These are phyloP conservation scores for Mollisia scopiformis DNA, from an alignment of 2,329 filamentous ascomycete species.

Conservation along the genomic window DNA sequence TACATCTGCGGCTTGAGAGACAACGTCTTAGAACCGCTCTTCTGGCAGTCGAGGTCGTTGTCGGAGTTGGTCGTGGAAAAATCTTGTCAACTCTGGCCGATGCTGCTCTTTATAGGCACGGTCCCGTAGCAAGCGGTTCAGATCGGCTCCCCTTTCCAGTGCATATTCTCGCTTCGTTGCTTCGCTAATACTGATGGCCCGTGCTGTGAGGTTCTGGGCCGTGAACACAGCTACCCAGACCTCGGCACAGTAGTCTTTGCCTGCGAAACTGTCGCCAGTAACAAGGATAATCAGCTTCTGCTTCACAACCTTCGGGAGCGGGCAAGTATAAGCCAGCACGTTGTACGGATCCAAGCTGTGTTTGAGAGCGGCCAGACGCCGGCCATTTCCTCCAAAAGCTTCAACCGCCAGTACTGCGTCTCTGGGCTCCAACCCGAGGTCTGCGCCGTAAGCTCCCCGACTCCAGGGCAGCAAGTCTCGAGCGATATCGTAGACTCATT, in stretches of 20 bases:
- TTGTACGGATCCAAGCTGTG: constrained; percentile 48
- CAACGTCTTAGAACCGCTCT: constrained; percentile 45
- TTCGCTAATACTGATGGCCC: constrained; percentile 58
- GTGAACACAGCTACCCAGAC: constrained; percentile 52
- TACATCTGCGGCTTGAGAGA: constrained; percentile 43
- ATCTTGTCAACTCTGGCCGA: constrained; percentile 52
- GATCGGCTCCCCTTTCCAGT: constrained; percentile 48
- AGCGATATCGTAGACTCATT: constrained; percentile 61
- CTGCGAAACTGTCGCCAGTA: constrained; percentile 52
- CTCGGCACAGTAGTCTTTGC: constrained; percentile 63
- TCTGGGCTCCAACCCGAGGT: constrained; percentile 64
- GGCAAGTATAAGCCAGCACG: constrained; percentile 58
- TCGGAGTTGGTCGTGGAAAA: constrained; percentile 50
- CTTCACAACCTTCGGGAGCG: constrained; percentile 44
- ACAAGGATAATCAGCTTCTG: constrained; percentile 54
- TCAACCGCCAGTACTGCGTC: constrained; percentile 52
- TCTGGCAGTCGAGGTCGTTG: constrained; percentile 49
- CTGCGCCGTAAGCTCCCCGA: constrained; percentile 58
- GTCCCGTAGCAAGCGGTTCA: constrained; percentile 51
- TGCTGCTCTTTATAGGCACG: constrained; percentile 66
- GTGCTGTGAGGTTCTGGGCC: constrained; percentile 39
- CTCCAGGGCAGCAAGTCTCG: constrained; percentile 51
- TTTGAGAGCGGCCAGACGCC: constrained; percentile 56
- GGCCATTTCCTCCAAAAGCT: constrained; percentile 60
- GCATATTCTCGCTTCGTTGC: constrained; percentile 61